These are phyloP conservation scores for Cladosporium oxysporum DNA, from an alignment of 2,329 filamentous ascomycete species.

Conservation along the genomic window DNA sequence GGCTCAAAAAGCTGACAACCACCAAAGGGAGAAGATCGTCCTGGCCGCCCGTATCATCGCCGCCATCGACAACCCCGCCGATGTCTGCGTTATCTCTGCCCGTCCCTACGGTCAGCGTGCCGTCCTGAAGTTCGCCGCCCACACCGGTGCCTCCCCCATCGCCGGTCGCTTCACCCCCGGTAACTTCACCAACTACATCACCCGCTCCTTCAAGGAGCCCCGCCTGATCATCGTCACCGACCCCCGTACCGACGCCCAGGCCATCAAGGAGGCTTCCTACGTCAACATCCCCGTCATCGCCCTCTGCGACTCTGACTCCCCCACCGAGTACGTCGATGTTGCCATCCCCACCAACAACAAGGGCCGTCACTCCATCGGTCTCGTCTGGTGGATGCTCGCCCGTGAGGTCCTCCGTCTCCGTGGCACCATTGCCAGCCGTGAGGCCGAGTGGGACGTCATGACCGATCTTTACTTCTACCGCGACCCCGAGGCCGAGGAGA, in stretches of 20 bases:
- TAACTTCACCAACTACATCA: slow-evolving; percentile 99
- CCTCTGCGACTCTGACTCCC: slow-evolving; percentile 98
- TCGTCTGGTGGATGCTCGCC: slow-evolving; percentile 99
- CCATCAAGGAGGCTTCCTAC: slow-evolving; percentile 99
- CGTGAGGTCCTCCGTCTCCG: slow-evolving; percentile 99
- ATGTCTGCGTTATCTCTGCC: slow-evolving; percentile 98
- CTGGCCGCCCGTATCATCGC: slow-evolving; percentile 98
- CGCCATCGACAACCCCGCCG: slow-evolving; percentile 98
- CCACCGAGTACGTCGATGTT: slow-evolving; percentile 99
- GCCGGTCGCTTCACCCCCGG: slow-evolving; percentile 99
- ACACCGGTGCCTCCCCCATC: slow-evolving; percentile 97
- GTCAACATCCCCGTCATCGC: slow-evolving; percentile 99
- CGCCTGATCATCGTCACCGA: slow-evolving; percentile 99
- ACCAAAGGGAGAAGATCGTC: slow-evolving; percentile 94
- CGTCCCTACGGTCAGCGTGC: slow-evolving; percentile 99
- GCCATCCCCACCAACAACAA: slow-evolving; percentile 99
- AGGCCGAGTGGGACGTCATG: slow-evolving; percentile 98
- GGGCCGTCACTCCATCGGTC: slow-evolving; percentile 97
- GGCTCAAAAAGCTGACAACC: slow-evolving; percentile 1
- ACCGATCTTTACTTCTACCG: slow-evolving; percentile 99
- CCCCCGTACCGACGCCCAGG: slow-evolving; percentile 98
- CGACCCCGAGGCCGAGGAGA: slow-evolving; percentile 98
- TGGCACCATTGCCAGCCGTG: slow-evolving; percentile 92
- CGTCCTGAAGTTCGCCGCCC: slow-evolving; percentile 98
- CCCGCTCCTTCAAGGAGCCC: slow-evolving; percentile 99